These are phyloP conservation scores for Hymenochaete sp. DNA, from an alignment of 1,284 basidiomycete species.

Conservation along the genomic window DNA sequence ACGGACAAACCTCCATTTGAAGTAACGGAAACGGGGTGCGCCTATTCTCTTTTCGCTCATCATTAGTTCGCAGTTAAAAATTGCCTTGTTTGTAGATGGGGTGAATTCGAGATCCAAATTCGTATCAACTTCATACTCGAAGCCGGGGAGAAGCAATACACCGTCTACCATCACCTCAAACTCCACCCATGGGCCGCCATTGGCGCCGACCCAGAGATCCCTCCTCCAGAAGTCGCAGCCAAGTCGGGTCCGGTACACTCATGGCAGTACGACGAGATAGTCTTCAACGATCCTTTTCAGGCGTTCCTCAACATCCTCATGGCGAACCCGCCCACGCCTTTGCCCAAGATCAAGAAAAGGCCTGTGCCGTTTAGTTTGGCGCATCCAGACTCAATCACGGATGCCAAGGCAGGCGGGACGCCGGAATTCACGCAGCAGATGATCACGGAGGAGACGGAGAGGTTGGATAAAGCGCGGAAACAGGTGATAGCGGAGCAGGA, in stretches of 20 bases:
- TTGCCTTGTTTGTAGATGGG: slow-evolving; percentile 62
- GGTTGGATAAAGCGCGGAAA: slow-evolving; percentile 72
- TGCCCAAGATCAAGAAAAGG: slow-evolving; percentile 56
- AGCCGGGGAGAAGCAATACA: slow-evolving; percentile 85
- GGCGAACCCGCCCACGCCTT: slow-evolving; percentile 73
- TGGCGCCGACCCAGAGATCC: slow-evolving; percentile 48
- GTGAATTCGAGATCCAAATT: slow-evolving; percentile 96
- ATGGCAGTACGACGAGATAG: slow-evolving; percentile 99
- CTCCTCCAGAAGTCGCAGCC: slow-evolving; percentile 53
- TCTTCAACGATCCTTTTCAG: slow-evolving; percentile 91
- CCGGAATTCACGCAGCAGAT: slow-evolving; percentile 79
- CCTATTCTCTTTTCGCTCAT: slow-evolving; percentile 2
- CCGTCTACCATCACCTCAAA: slow-evolving; percentile 88
- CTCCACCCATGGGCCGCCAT: slow-evolving; percentile 83
- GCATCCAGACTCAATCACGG: slow-evolving; percentile 53
- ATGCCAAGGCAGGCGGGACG: slow-evolving; percentile 47
- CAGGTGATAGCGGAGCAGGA: slow-evolving; percentile 59
- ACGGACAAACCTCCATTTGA: slow-evolving; percentile 92
- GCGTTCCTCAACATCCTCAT: slow-evolving; percentile 81
- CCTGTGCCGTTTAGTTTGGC: slow-evolving; percentile 67
- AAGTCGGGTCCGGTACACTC: slow-evolving; percentile 79
- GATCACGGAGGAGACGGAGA: slow-evolving; percentile 79
- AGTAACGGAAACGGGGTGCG: slow-evolving; percentile 87
- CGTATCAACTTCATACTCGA: slow-evolving; percentile 90
- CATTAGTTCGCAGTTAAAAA: not conserved